phyloP scores from a whole-genome alignment of 169 alveolate genomes.

The Plasmodium fragile region DNA sequence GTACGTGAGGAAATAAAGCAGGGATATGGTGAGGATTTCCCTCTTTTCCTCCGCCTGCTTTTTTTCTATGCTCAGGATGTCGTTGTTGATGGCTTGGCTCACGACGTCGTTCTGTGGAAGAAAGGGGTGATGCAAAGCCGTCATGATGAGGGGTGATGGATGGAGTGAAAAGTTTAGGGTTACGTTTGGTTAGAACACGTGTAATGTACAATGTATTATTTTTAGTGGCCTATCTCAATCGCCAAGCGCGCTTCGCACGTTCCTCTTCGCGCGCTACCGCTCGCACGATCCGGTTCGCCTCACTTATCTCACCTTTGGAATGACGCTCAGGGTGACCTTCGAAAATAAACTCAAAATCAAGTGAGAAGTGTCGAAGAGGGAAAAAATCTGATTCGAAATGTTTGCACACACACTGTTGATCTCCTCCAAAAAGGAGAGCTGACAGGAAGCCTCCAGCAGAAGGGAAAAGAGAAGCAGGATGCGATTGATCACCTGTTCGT shows the following conservation, averaged over 20 bases:
- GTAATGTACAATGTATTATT: not conserved
- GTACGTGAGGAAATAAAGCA: slow-evolving; percentile 5
- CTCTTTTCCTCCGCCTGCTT: slow-evolving; percentile 14
- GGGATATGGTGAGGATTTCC: slow-evolving; percentile 42
- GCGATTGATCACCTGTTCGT: slow-evolving; percentile 31
- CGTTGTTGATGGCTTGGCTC: slow-evolving; percentile 42
- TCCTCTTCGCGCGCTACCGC: not conserved
- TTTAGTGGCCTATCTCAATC: not conserved
- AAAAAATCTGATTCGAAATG: slow-evolving; percentile 50
- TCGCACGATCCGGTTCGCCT: not conserved
- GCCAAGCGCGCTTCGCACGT: not conserved
- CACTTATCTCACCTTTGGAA: slow-evolving; percentile 23
- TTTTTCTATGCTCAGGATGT: slow-evolving; percentile 18
- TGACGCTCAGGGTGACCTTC: not conserved
- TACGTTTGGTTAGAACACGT: not conserved
- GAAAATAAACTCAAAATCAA: slow-evolving; percentile 16
- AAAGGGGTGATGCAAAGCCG: not conserved
- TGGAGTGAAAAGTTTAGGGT: not conserved
- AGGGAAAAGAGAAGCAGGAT: slow-evolving; percentile 21
- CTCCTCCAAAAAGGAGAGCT: slow-evolving; percentile 20
- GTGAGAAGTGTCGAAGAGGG: slow-evolving; percentile 46
- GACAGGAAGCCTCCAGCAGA: not conserved
- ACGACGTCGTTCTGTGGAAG: slow-evolving; percentile 52
- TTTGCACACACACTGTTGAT: not conserved
- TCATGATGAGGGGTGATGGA: not conserved